Evolutionary conservation across 73 alveolate genomes (phyloP).

Genomic region (Blepharisma stoltei): DNA sequence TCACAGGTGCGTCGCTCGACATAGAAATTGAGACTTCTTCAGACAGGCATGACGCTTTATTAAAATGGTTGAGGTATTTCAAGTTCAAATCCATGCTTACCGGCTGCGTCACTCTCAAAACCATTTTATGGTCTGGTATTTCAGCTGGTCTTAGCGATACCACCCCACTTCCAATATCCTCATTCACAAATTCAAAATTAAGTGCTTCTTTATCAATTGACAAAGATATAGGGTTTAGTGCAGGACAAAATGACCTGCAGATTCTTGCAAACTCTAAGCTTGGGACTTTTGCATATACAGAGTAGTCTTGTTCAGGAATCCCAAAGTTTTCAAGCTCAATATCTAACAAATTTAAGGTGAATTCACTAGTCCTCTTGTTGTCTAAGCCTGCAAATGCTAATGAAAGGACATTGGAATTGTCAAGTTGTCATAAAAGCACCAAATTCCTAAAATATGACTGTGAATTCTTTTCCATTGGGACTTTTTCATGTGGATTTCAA

Average conservation of each 20-base stretch:
- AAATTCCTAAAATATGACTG: no score
- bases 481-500: no score
- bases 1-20: no score
- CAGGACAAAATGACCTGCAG: constrained; percentile 85
- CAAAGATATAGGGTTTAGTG: constrained; percentile 82
- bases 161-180: constrained; percentile 96
- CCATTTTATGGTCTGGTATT: no score
- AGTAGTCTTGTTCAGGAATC: constrained; percentile 95
- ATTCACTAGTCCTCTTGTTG: constrained; percentile 89
- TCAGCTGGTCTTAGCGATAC: constrained; percentile 72
- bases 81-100: no score
- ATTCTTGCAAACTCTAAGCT: constrained; percentile 90
- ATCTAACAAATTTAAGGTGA: constrained; percentile 87
- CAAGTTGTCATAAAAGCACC: no score
- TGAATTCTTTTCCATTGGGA: no score
- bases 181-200: constrained; percentile 79
- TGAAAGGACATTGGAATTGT: constrained; percentile 83
- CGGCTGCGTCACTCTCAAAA: no score
- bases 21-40: no score
- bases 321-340: constrained; percentile 97
- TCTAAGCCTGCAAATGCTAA: constrained; percentile 89
- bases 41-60: no score
- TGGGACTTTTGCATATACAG: constrained; percentile 80
- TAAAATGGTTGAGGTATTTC: no score
- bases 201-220: constrained; percentile 74